Evolutionary conservation across 2,329 filamentous ascomycete species (phyloP), one percentile per base, ranked within the genome.

Genomic region (Catunica adiposa): DNA sequence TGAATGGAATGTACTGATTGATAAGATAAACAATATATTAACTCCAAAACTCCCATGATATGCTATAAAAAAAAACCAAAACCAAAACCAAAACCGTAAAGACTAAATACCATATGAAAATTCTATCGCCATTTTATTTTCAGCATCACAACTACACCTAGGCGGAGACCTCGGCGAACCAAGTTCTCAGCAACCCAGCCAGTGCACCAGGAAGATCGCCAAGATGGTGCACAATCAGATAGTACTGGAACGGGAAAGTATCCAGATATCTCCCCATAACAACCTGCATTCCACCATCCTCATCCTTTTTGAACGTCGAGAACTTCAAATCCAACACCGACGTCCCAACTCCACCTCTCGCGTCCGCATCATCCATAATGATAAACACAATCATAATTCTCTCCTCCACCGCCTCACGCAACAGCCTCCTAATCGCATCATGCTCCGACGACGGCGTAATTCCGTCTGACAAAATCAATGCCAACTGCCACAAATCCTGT

Each of bases 301-400:
- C 73, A 64, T 86, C 82, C 58, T 77, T 78, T 60, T 84, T 78
- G 65, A 97, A 96, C 65, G 81, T 81, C 38, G 89, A 90, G 68
- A 89, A 84, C 67, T 89, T 88, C 63, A 97, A 75, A 66, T 96
- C 89, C 63, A 97, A 70, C 59, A 98, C 94, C 63, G 82, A 85
- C 22, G 25, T 34, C n/a, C 29, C 47, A 15, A 11, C 9, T 7
- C 51, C n/a, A 29, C 50, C 17, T 11, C 51, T 34, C 3, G 55
- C 52, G 20, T 42, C 29, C 20, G 69, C 71, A 62, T 79, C 76
- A 71, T 98, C 92, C 65, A 98, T 88, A 63, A 99, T 85, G 63
- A 98, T 87, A 67, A 98, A 99, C 4, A 98, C 90, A 60, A 97
- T 82, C 87, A 98, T 96, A 65, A 99, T 94, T 15, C 89, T 77